Evolutionary conservation across 495 filamentous ascomycete genomes (phyloP), one percentile per base, ranked within the genome.

Genomic region (Neurospora sp.): DNA sequence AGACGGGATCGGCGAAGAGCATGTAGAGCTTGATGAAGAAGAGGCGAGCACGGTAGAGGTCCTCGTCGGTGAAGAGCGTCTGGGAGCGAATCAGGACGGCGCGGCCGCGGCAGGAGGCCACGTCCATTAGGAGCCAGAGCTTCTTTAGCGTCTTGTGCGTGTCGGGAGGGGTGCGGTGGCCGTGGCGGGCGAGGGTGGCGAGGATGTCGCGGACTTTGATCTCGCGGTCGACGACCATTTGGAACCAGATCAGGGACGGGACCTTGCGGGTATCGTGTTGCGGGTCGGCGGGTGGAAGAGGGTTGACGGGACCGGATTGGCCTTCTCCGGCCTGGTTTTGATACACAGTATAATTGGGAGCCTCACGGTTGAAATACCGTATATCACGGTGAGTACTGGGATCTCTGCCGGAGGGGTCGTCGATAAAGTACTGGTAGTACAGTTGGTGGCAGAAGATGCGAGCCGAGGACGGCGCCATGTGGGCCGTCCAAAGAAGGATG

Each of bases 111-210:
- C 82, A 89, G 22, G 87, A 87, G 2, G 83, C 76, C 5, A 88
- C 76, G 73, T 92, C 91, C 83, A 93, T 88, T 35, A 89, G 72
- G 39, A 91, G 85, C 91, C 91, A 92, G 31, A 91, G 76, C 78
- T 91, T 90, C 74, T 85, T 84, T 46, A 93, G 77, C 20, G 83
- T 80, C 4, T 78, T 31, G 22, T 79, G 71, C 27, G 83, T 83
- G 35, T 79, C 74, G 2, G 44, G 18, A 11, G 89, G 89, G 12
- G 90, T 74, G n/a, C 83, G 78, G 41, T 86, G 85, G 9, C 89
- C 87, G 22, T 83, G 76, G 4, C 82, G 72, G 2, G 82, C 84
- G 37, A 94, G 80, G 11, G 78, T 74, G 16, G 82, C 80, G 22
- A 91, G 74, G 74, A 93, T 91, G 70, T 89, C 86, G 31, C 85